These are phyloP conservation scores for Nakaseomyces delphensis DNA, from an alignment of 1,139 yeast species.

Conservation along the genomic window DNA sequence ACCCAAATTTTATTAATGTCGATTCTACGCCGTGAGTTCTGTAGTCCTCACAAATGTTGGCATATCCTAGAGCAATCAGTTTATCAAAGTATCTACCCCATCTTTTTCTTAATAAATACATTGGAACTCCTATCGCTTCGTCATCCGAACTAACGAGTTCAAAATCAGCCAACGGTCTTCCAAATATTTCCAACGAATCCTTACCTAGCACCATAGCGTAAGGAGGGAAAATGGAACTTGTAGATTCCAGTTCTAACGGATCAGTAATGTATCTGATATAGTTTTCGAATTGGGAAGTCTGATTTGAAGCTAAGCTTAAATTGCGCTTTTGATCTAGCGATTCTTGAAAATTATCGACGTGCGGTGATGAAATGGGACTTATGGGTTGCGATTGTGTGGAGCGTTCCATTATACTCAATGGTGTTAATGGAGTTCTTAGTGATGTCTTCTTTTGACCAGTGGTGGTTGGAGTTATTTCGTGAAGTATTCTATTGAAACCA, in stretches of 20 bases:
- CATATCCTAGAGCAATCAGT: conserved; percentile 53
- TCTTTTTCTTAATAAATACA: conserved; percentile 52
- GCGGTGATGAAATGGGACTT: conserved; percentile 4
- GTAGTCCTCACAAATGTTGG: conserved; percentile 30
- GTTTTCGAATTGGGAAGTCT: conserved; percentile 43
- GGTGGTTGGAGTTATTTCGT: conserved; percentile 14
- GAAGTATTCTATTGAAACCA: conserved; percentile 33
- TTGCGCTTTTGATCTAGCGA: not conserved
- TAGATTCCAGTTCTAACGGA: conserved; percentile 53
- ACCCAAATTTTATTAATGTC: conserved; percentile 8
- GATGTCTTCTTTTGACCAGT: conserved; percentile 4
- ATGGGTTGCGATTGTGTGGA: conserved; percentile 5
- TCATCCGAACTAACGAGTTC: conserved; percentile 63
- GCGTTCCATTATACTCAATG: not conserved
- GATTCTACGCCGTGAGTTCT: conserved; percentile 16
- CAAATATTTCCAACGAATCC: conserved; percentile 60
- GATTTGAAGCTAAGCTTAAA: conserved; percentile 10
- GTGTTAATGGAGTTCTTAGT: not conserved
- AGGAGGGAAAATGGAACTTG: conserved; percentile 61
- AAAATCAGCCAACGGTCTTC: conserved; percentile 56
- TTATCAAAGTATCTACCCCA: conserved; percentile 69
- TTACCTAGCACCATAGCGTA: conserved; percentile 70
- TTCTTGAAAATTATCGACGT: not conserved
- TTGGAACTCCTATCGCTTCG: conserved; percentile 54
- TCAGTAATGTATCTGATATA: conserved; percentile 76